phyloP scores from a whole-genome alignment of 192 early-diverging fungal species.

The Chytriomyces sp. region DNA sequence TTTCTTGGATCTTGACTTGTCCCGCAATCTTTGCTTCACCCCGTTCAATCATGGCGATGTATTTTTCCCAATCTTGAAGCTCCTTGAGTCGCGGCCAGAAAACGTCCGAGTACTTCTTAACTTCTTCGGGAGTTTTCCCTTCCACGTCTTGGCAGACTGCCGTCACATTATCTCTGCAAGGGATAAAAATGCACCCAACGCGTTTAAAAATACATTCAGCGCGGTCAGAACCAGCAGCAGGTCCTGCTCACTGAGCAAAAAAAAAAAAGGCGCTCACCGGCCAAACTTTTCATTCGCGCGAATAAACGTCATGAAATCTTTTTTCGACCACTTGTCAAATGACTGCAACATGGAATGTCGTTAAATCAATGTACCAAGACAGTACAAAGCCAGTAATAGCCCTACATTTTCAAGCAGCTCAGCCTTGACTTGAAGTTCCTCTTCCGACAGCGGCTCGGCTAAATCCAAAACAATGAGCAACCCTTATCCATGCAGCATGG shows the following conservation, averaged over 20 bases:
- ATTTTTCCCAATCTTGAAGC: slow-evolving; percentile 84
- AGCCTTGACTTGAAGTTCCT: slow-evolving; percentile 80
- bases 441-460: slow-evolving; percentile 89
- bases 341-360: slow-evolving; percentile 52
- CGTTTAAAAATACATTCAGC: not conserved
- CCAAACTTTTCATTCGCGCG: slow-evolving; percentile 88
- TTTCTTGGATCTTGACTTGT: slow-evolving; percentile 82
- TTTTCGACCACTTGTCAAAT: slow-evolving; percentile 89
- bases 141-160: slow-evolving; percentile 88
- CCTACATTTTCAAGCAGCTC: slow-evolving; percentile 40
- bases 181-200: not conserved
- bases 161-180: slow-evolving; percentile 64
- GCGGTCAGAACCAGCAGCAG: too few species aligned
- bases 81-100: slow-evolving; percentile 93
- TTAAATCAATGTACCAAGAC: slow-evolving; percentile 33
- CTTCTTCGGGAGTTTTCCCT: slow-evolving; percentile 87
- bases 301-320: slow-evolving; percentile 87
- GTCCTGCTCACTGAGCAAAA: not conserved
- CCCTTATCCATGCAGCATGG: not conserved
- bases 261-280: slow-evolving; percentile 45
- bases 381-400: not conserved
- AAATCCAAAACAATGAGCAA: not conserved
- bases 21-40: slow-evolving; percentile 82
- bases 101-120: slow-evolving; percentile 79
- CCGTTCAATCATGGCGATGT: slow-evolving; percentile 84